Evolutionary conservation across 345 rosid species (phyloP), one percentile per base, ranked within the genome.

Genomic region (Lenwebbia sp.): DNA sequence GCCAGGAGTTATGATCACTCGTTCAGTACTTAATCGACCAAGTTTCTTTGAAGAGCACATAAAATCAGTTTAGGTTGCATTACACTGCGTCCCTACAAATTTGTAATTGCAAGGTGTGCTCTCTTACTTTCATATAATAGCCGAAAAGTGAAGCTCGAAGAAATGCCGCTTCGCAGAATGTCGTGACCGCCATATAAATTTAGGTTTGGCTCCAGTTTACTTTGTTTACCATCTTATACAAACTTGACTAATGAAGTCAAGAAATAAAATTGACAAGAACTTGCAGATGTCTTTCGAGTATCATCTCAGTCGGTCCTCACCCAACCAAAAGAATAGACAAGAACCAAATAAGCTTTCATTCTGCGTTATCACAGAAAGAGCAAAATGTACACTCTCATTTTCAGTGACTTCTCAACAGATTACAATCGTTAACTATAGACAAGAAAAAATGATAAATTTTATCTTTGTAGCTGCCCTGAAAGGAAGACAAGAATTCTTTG

Each of bases 361-460:
- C 44, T 9, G 78, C 22, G 44, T 70, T 33, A 33, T 37, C 78
- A 33, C 78, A 70, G 19, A 70, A 70, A 33, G 47, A 21, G 78
- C 6, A 33, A 70, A 70, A 70, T 70, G 78, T 70, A 70, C 78
- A 70, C 78, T 30, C 74, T 62, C 78, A 19, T 40, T 70, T 70
- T 33, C 25, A 70, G 78, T 10, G 44, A 70, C 47, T 33, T 19
- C 78, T 33, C 47, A 70, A 30, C 76, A 65, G 76, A 70, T 70
- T 37, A 33, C 78, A 70, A 70, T 70, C 4, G 13, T 33, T 25
- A 62, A 86, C 87, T 86, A 86, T 78, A 62, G 52, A 86, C 85
- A 86, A 86, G 85, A 83, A 86, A 60, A 83, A 86, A 82, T 86
- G n/a, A 78, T 52, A 70, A 86, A 78, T 82, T 82, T 53, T 30